A percentile compares a stretch with the other conserved stretches of the same genome.
phyloP scores from a whole-genome alignment of 2,329 filamentous ascomycete genomes.

The Sporothrix schenckii region DNA sequence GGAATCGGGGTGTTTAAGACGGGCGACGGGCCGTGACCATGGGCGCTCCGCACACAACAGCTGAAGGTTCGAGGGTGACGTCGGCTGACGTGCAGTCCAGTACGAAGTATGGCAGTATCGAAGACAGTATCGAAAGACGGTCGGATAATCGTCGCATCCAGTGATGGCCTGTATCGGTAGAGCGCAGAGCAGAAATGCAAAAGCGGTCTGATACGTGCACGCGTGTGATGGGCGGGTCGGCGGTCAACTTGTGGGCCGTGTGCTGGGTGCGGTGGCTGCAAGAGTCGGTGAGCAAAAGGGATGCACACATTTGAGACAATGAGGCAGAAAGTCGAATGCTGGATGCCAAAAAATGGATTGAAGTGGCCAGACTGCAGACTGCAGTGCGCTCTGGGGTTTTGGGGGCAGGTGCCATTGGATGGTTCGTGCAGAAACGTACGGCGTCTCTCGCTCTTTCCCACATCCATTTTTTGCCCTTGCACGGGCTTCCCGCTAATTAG shows the following conservation, averaged over 20 bases:
- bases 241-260: slow-evolving; percentile 4
- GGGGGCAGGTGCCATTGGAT: background rate
- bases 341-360: slow-evolving; percentile 14
- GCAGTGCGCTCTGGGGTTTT: background rate
- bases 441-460: slow-evolving; percentile 10
- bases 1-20: background rate
- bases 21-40: no score
- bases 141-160: background rate
- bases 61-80: no score
- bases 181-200: background rate
- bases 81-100: background rate
- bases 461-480: background rate
- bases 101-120: no score
- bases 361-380: slow-evolving; percentile 2
- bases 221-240: background rate
- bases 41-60: background rate
- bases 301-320: background rate
- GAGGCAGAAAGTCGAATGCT: slow-evolving; percentile 20
- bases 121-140: background rate
- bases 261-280: background rate
- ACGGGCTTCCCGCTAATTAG: background rate
- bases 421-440: background rate
- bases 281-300: slow-evolving; percentile 29
- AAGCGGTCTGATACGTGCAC: background rate
- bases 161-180: background rate